These are phyloP conservation scores for Stagonosporopsis vannaccii DNA, from an alignment of 2,329 filamentous ascomycete genomes.

Conservation along the genomic window DNA sequence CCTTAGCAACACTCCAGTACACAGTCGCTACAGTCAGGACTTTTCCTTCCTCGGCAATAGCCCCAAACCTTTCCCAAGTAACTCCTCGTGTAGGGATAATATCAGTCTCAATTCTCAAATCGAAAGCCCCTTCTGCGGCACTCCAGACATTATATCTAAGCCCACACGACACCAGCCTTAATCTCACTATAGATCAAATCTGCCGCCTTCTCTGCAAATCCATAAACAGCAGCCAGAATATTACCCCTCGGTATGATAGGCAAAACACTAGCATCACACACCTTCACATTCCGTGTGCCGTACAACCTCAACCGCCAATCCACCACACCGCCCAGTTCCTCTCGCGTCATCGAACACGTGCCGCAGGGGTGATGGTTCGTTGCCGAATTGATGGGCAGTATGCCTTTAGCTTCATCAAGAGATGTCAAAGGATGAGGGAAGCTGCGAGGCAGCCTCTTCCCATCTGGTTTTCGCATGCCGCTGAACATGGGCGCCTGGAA, in stretches of 20 bases:
- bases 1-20: too few species aligned
- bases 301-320: constrained; percentile 38
- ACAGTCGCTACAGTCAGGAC: too few species aligned
- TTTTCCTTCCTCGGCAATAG: too few species aligned
- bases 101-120: too few species aligned
- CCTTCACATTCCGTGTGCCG: constrained; percentile 36
- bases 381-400: constrained; percentile 20
- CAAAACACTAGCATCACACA: constrained; percentile 41
- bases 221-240: constrained; percentile 35
- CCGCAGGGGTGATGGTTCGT: constrained; percentile 41
- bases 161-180: too few species aligned
- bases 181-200: constrained; percentile 25
- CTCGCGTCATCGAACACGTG: constrained; percentile 44
- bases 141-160: too few species aligned
- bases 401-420: constrained; percentile 26
- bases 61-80: too few species aligned
- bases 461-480: constrained; percentile 17
- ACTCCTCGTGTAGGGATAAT: too few species aligned
- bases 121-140: too few species aligned
- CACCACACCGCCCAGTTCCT: constrained; percentile 42
- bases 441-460: constrained; percentile 22
- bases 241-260: constrained; percentile 31
- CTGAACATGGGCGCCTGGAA: constrained; percentile 22
- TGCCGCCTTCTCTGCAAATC: constrained; percentile 33
- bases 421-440: constrained; percentile 18